Conservation (phyloP, 2,329 filamentous ascomycete species). For the Neopestalotiopsis sp. region DNA sequence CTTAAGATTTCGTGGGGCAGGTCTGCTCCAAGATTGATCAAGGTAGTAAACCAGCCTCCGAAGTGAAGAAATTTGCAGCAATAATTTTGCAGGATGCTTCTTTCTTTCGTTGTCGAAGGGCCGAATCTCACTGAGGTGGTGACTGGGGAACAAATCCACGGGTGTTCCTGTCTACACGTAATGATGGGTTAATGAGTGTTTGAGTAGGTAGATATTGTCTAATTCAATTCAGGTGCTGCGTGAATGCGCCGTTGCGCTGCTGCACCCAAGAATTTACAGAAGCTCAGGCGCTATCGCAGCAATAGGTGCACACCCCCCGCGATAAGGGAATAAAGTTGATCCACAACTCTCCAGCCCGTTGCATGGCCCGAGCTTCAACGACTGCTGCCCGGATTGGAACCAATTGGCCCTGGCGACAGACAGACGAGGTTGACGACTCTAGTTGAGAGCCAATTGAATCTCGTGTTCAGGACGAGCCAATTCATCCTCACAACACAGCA, state of each 20-base stretch:
- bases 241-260: not conserved
- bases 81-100: not conserved
- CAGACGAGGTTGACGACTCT: constrained; percentile 8
- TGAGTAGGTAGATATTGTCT: too few relatives aligned
- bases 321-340: constrained; percentile 19
- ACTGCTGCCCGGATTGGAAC: not conserved
- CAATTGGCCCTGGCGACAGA: constrained; percentile 17
- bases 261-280: not conserved
- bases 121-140: not conserved
- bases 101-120: not conserved
- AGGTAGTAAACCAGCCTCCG: not conserved
- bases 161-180: not conserved
- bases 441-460: constrained; percentile 22
- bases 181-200: too few relatives aligned
- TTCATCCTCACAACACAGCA: constrained; percentile 50
- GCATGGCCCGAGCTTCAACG: constrained; percentile 3
- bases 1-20: constrained; percentile 8
- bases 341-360: not conserved
- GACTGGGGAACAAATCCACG: not conserved
- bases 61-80: not conserved
- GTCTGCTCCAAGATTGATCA: constrained; percentile 1
- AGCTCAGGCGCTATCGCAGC: not conserved
- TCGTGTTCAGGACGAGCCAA: constrained; percentile 23
- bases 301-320: constrained; percentile 4
- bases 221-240: too few relatives aligned